Evolutionary conservation across 176 grass and related monocot species (phyloP), one percentile per base, ranked within the genome.

Genomic region (Oryza glaberrima): DNA sequence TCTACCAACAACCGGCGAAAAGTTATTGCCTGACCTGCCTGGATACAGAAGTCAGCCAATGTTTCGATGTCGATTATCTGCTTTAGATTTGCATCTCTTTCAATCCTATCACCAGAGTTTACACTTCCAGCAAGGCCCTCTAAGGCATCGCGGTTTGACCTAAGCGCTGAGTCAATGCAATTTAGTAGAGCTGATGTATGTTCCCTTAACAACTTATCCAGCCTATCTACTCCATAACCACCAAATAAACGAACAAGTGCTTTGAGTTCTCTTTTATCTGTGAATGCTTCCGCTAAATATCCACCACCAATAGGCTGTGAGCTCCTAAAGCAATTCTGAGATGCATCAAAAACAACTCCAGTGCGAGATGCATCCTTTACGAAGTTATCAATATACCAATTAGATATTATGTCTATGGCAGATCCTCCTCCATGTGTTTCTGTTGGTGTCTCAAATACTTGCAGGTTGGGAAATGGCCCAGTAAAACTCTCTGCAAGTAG

Each of bases 371-470:
- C 85, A 90, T 98, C 93, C 41, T 95, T 93, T 48, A 95, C 88
- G 78, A 98, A 87, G 72, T 98, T 91, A 75, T 98, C 96, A 78
- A 95, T 84, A 65, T 98, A 98, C 96, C 96, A 98, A 69, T 85
- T 98, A 76, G 89, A 83, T 73, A 95, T 79, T 49, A 85, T 86
- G 69, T 98, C 96, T 70, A 94, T 88, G n/a, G 89, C 91, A 81
- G 91, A 95, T 64, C 96, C 96, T 72, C 93, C 95, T 80, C 72
- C 90, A 66, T 87, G 88, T 72, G 89, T 77, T 46, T 91, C 93
- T 66, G 79, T 78, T 84, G 91, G 83, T 82, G 87, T 92, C 75
- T 95, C 96, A 87, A 90, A 94, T 70, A 90, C 83, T 85, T 95
- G 96, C 70, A 95, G 83, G 54, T 94, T 92, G 36, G 91, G 88